phyloP scores from a whole-genome alignment of 169 alveolate genomes.

The Plasmodium chabaudi region DNA sequence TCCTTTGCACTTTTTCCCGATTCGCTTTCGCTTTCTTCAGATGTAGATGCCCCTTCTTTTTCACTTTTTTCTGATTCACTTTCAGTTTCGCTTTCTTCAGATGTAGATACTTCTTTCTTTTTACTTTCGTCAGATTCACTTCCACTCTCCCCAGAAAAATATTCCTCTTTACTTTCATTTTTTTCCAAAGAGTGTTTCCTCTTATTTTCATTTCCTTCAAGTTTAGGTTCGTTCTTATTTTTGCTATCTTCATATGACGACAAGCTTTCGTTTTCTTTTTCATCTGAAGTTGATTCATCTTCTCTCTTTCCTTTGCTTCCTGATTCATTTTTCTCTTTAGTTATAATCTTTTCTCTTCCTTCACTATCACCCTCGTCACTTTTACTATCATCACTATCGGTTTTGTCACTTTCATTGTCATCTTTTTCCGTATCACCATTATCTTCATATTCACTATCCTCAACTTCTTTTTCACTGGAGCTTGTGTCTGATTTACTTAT shows the following conservation, averaged over 20 bases:
- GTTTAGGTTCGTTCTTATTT: background rate
- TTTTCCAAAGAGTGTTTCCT: background rate
- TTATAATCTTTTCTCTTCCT: background rate
- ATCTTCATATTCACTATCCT: background rate
- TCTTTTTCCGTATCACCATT: background rate
- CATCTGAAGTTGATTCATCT: background rate
- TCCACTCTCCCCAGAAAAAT: background rate
- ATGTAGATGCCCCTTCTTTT: background rate
- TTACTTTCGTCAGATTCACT: background rate
- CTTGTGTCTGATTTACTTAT: no score
- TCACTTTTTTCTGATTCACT: background rate
- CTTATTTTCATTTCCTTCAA: background rate
- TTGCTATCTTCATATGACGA: background rate
- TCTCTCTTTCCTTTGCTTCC: background rate
- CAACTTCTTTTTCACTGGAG: background rate
- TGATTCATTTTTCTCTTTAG: background rate
- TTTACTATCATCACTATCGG: conserved; percentile 9
- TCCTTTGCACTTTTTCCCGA: conserved; percentile 1
- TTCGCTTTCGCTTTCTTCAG: conserved; percentile 2
- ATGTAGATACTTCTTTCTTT: background rate
- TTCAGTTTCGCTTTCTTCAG: conserved; percentile 3
- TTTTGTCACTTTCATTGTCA: background rate
- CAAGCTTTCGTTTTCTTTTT: conserved; percentile 4
- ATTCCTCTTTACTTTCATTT: background rate
- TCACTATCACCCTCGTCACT: background rate